phyloP scores from a whole-genome alignment of 306 rosid species.

The Chamaecrista fasciculata region DNA sequence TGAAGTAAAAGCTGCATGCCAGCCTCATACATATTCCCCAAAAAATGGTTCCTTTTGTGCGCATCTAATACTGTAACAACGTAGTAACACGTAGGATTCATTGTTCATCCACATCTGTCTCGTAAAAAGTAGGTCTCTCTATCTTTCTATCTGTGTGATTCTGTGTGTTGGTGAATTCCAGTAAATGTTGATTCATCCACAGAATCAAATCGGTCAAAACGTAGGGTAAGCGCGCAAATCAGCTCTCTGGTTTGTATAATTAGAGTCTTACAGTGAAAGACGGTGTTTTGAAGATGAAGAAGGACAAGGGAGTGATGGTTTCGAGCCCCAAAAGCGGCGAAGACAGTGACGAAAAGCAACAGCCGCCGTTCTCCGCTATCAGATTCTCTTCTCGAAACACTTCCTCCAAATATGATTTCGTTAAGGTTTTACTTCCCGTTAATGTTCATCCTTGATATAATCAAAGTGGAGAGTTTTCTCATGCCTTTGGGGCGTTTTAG shows the following conservation, averaged over 20 bases:
- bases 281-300: constrained; percentile 32
- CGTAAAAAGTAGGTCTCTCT: not conserved
- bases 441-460: not conserved
- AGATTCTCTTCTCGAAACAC: constrained; percentile 73
- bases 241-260: not conserved
- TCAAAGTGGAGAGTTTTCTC: not conserved
- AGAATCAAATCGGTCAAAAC: not conserved
- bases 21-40: no score
- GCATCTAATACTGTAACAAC: not conserved
- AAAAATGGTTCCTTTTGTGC: not conserved
- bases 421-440: constrained; percentile 49
- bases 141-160: no score
- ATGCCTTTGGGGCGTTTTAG: not conserved
- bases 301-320: constrained; percentile 33
- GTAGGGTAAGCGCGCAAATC: not conserved
- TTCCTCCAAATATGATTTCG: constrained; percentile 95
- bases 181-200: not conserved
- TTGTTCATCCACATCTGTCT: not conserved
- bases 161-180: not conserved
- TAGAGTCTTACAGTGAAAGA: not conserved
- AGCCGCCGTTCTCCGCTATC: constrained; percentile 39
- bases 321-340: constrained; percentile 41
- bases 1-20: no score
- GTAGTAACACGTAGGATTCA: not conserved
- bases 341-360: constrained; percentile 41